Base-by-base conservation (phyloP, 164 flowering plant genomes). In the Tinospora cordifolia region DNA sequence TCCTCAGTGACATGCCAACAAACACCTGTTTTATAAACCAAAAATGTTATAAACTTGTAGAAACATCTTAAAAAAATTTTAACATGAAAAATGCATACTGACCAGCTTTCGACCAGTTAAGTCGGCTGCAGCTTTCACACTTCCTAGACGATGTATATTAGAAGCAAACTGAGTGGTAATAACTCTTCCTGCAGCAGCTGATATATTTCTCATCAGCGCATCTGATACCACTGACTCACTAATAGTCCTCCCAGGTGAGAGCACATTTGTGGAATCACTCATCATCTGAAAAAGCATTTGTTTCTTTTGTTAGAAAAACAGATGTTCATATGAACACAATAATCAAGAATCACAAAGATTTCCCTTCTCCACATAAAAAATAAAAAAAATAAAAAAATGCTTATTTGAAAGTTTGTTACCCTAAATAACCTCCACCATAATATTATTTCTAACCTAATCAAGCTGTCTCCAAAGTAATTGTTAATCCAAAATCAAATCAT, bases 121-220 rank as follows among this genome's bases (percentile, higher is more conserved):
- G 83, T 94, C 99, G 69, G 99, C 98, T 73, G 99, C 99, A 73
- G 95, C 92, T 85, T 94, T 94, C 59, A 94, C 85, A 77, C 99
- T 94, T 76, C 98, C 99, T 75, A 94, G 90, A 19, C 99, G 91
- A 77, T 92, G 98, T 75, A 94, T 92, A 71, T 94, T 94, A 74
- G 99, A 94, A 59, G 99, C 97, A 84, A 94, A 94, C 76, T 94
- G 99, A 72, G 99, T 94, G 51, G 98, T 87, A 64, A 94, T 87
- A 69, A 94, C 87, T 81, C 99, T 85, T 67, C 99, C 99, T 74
- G 89, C 86, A 51, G 92, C 89, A 76, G 84, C 89, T 67, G 95
- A 87, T 68, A 94, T 86, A 79, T 75, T 84, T 78, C 94, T 85
- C 78, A 90, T 46, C 72, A 94, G 72, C 22, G 98, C 72, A 82